Evolutionary conservation across 805 yeast genomes (phyloP).

Genomic region (Yueomyces sp.): DNA sequence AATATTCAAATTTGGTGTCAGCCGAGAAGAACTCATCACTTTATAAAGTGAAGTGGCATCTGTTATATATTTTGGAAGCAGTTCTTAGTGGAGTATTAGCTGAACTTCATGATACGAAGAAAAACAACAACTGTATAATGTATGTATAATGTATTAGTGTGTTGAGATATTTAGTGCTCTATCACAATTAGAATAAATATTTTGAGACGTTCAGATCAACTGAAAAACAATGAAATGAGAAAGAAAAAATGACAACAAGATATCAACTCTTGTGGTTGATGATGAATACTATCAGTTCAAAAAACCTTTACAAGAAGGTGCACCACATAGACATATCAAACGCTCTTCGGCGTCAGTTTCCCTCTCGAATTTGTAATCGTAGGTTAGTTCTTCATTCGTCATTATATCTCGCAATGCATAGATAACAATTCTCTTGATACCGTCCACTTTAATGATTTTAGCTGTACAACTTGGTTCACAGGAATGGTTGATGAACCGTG

Average conservation of each 20-base stretch:
- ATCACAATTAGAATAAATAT: no score
- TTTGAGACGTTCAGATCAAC: no score
- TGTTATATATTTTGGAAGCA: no score
- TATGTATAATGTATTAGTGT: no score
- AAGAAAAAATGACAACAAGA: background rate
- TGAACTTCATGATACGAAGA: no score
- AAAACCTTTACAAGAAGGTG: slow-evolving; percentile 86
- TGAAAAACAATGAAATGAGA: background rate
- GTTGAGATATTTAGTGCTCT: no score
- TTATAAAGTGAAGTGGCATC: no score
- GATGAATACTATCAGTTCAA: slow-evolving; percentile 36
- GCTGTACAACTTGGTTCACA: slow-evolving; percentile 98
- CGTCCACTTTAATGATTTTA: slow-evolving; percentile 88
- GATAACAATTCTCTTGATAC: slow-evolving; percentile 84
- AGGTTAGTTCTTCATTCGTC: slow-evolving; percentile 85
- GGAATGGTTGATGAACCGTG: slow-evolving; percentile 92
- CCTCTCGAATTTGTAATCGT: slow-evolving; percentile 90
- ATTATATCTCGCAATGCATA: slow-evolving; percentile 82
- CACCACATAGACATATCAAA: slow-evolving; percentile 88
- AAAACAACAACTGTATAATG: no score
- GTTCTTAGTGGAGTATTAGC: no score
- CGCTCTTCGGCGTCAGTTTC: slow-evolving; percentile 82
- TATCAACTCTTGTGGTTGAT: background rate
- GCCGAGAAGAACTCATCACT: no score
- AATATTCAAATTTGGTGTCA: no score